Base-by-base conservation (phyloP, 2,329 filamentous ascomycete genomes). In the Ascochyta lentis region DNA sequence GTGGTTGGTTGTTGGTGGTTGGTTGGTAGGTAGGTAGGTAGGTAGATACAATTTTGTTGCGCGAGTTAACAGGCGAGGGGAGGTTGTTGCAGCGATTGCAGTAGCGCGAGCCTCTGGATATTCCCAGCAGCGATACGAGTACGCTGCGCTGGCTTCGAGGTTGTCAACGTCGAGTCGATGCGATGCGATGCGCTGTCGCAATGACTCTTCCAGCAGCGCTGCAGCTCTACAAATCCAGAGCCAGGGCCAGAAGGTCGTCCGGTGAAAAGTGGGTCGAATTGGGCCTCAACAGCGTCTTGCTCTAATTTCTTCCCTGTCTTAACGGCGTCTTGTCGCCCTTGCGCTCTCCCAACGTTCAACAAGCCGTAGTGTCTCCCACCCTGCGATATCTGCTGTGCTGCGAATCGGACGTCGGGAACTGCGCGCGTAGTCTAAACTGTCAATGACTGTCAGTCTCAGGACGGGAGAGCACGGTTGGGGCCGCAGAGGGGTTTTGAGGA, bases 401-500 rank as follows among this genome's bases (percentile, higher is more conserved):
- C 19, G 9, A 35, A 16, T 41, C n/a, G n/a, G 13, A 6, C 22
- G n/a, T 29, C 31, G 15, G 7, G 13, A 39, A 9, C 15, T 2
- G 33, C 33, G 33, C 33, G 33, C 15, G 33, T 3, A 19, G 29
- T 16, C 6, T n/a, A 16, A 6, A 26, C 4, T 26, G 24, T 6
- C 24, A 26, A 26, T 8, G 5, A 6, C 24, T 26, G 24, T 26
- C 24, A 29, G 27, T 47, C 23, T 16, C 40, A 59, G 26, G n/a
- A 44, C 46, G 34, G 50, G 43, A 31, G 10, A 42, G 64, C 60
- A 64, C 64, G 62, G 62, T 59, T 65, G 60, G 60, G 44, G 54
- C 43, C 43, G 47, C 47, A 15, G 34, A 58, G 34, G 49, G 40
- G 35, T 41, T 54, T 47, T 54, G 23, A 39, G 40, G 46, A 34